These are phyloP conservation scores for Hypoxylon lenormandii DNA, from an alignment of 495 filamentous ascomycete genomes.

Conservation along the genomic window DNA sequence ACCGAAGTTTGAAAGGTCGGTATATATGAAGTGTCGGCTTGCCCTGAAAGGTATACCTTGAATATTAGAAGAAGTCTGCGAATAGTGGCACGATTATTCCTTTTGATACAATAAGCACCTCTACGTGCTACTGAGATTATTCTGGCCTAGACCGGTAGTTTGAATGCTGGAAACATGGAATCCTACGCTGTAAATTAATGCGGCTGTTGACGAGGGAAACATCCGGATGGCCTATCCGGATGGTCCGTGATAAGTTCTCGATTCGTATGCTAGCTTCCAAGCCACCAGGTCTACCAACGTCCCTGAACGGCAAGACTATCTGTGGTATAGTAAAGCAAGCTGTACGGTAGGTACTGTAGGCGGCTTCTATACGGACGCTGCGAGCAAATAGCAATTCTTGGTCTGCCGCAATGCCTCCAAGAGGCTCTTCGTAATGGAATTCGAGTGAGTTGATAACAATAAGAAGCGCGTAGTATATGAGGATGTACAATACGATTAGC, in stretches of 20 bases:
- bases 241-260: background rate
- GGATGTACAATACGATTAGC: slow-evolving; percentile 5
- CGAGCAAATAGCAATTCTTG: background rate
- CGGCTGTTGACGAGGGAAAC: slow-evolving; percentile 32
- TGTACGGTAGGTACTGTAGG: too few species aligned
- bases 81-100: background rate
- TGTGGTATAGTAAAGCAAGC: too few species aligned
- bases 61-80: background rate
- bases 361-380: too few species aligned
- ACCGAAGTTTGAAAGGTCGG: background rate
- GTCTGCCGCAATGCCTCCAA: background rate
- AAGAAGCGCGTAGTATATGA: slow-evolving; percentile 13
- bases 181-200: slow-evolving; percentile 27
- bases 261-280: slow-evolving; percentile 5
- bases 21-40: background rate
- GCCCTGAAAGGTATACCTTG: too few species aligned
- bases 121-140: background rate
- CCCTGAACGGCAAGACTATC: too few species aligned
- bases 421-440: slow-evolving; percentile 3
- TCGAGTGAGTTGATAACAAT: slow-evolving; percentile 13
- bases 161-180: slow-evolving; percentile 9
- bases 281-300: too few species aligned
- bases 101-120: background rate
- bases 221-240: slow-evolving; percentile 28
- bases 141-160: background rate